These are phyloP conservation scores for Sisymbrium altissimum DNA, from an alignment of 345 rosid genomes.

Conservation along the genomic window DNA sequence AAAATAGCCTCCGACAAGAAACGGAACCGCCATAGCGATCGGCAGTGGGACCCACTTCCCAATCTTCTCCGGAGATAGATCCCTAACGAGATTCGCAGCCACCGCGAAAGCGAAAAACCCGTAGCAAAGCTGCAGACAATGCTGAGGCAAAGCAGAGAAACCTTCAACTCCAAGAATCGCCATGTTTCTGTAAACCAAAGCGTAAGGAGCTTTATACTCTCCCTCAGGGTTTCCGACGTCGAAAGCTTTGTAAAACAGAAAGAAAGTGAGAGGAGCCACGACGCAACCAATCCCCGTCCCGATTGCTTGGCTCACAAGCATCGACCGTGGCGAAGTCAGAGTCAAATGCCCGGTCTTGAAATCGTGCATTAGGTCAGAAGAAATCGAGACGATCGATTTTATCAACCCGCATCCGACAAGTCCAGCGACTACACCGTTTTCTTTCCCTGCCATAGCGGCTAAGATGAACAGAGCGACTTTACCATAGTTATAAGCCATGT, in stretches of 20 bases:
- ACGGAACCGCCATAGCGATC: conserved; percentile 55
- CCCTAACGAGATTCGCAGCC: conserved; percentile 35
- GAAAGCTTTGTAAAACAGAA: conserved; percentile 47
- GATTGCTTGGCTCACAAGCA: conserved; percentile 57
- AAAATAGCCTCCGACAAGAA: conserved; percentile 46
- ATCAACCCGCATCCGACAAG: conserved; percentile 53
- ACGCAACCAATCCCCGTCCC: conserved; percentile 52
- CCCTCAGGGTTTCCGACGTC: conserved; percentile 42
- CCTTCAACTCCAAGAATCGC: conserved; percentile 55
- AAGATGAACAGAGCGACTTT: conserved; percentile 49
- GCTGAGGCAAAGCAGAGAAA: conserved; percentile 48
- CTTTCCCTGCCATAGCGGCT: conserved; percentile 50
- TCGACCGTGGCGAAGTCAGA: conserved; percentile 44
- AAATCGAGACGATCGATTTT: conserved; percentile 48
- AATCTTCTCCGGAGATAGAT: conserved; percentile 19
- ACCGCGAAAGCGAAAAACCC: conserved; percentile 42
- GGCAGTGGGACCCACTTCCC: conserved; percentile 48
- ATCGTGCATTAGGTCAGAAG: conserved; percentile 54
- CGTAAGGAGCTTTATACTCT: conserved; percentile 48
- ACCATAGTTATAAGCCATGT: conserved; percentile 53
- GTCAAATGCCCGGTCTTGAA: conserved; percentile 55
- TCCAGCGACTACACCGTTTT: conserved; percentile 51
- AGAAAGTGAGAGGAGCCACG: conserved; percentile 47
- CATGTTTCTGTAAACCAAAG: conserved; percentile 46
- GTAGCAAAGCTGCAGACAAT: conserved; percentile 44